Percentiles rank a stretch among this genome's conserved stretches.
These are phyloP conservation scores for Aspergillus sp. DNA, from an alignment of 2,329 filamentous ascomycete genomes.

Conservation along the genomic window DNA sequence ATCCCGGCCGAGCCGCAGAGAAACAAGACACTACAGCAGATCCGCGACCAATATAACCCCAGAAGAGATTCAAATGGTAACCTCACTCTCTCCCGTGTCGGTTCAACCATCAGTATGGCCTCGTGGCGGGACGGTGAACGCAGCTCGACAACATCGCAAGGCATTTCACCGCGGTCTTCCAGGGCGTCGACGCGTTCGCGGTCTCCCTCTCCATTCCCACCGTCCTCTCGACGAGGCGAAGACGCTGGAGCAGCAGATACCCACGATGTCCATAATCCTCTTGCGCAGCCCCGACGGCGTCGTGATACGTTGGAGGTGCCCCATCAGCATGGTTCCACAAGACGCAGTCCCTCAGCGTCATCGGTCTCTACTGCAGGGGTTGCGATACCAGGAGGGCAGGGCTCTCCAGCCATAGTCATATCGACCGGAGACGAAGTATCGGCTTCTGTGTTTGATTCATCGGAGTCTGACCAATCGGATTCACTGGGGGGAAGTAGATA, in stretches of 20 bases:
- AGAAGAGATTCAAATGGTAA: not conserved
- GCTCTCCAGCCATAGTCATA: not conserved
- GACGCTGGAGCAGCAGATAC: too few relatives aligned
- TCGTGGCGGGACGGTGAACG: not conserved
- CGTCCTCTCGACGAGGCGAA: not conserved
- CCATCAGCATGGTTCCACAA: not conserved
- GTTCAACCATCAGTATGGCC: not conserved
- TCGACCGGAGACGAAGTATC: not conserved
- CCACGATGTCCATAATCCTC: not conserved
- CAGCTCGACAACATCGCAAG: not conserved
- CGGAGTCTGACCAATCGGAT: not conserved
- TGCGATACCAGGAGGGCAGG: not conserved
- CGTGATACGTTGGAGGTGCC: constrained; percentile 2
- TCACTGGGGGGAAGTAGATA: not conserved
- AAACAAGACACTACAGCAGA: not conserved
- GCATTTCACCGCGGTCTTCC: not conserved
- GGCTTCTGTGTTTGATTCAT: not conserved
- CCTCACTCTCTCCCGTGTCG: not conserved
- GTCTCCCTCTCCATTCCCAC: not conserved
- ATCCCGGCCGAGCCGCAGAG: not conserved
- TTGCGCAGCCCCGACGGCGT: not conserved
- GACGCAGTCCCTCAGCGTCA: not conserved
- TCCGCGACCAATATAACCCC: not conserved
- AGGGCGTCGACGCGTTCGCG: not conserved
- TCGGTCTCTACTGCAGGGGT: not conserved